A percentile compares a stretch with the other conserved stretches of the same genome.
phyloP scores from a whole-genome alignment of 2,329 filamentous ascomycete genomes.

The Lasiodiplodia citricola region DNA sequence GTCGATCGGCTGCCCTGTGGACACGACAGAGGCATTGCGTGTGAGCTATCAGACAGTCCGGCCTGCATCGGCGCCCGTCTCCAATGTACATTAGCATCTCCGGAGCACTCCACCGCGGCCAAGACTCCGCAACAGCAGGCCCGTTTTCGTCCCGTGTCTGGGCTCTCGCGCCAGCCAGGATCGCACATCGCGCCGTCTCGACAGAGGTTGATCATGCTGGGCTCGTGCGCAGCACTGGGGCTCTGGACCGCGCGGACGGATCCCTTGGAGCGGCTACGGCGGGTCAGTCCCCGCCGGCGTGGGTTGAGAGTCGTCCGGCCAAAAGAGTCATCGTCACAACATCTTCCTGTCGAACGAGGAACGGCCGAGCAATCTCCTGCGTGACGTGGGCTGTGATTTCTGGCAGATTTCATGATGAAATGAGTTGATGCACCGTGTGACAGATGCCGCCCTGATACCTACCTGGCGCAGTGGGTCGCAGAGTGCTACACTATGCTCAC shows the following conservation, averaged over 20 bases:
- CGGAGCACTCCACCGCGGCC: neutral
- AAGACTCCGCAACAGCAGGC: neutral
- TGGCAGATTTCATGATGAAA: neutral
- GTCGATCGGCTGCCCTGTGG: constrained; percentile 6
- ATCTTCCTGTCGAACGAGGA: neutral
- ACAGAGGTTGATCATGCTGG: constrained; percentile 10
- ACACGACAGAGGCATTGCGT: neutral
- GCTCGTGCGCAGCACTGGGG: constrained; percentile 12
- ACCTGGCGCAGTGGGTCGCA: constrained; percentile 1
- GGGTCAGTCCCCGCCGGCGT: neutral
- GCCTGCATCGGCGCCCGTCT: neutral
- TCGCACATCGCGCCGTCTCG: neutral
- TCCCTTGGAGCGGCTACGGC: neutral
- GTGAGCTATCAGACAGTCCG: constrained; percentile 6
- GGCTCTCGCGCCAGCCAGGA: constrained; percentile 7
- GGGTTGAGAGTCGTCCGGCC: neutral
- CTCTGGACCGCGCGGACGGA: constrained; percentile 9
- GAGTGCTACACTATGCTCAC: neutral
- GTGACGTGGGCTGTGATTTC: neutral
- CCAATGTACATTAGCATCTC: neutral
- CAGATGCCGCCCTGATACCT: neutral
- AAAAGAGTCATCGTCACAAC: neutral
- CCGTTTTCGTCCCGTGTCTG: constrained; percentile 4
- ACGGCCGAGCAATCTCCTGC: neutral
- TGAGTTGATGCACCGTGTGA: constrained; percentile 14